Base-by-base conservation (phyloP, 352 stramenopile species). In the Phytophthora aleatoria region DNA sequence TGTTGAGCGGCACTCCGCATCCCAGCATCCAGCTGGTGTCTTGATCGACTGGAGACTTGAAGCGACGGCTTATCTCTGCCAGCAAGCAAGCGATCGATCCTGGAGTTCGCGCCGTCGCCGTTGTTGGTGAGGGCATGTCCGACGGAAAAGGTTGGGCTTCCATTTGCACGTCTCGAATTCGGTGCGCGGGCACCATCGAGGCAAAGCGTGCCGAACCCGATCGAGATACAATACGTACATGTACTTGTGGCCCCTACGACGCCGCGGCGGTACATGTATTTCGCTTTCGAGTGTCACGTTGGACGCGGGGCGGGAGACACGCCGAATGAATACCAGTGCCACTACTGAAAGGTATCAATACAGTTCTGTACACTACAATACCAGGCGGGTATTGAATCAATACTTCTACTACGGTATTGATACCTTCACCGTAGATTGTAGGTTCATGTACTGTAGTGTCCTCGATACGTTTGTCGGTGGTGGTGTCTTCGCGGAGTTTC, bases 21-120 rank as follows among this genome's bases (percentile, higher is more conserved):
- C 63, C 57, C 31, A 55, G 64, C 52, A 15, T 72, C 64, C 64
- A 72, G 45, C 64, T 69, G 64, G 58, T 24, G 30, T 38, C 31
- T 41, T 31, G 31, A 36, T 38, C 48, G 38, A 69, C 47, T 47
- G 51, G 45, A 63, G 59, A 68, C 51, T 72, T 72, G 58, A 68
- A 72, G 58, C 47, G 35, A 9, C 20, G 57, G 13, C 35, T 49
- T 39, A 43, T 67, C 50, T 71, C 57, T 63, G 35, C 50, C 50
- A 39, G 43, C 35, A 41, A 41, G 3, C n/a, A 35, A 33, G 39
- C 3, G 36, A 52, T 42, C 26, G 31, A 57, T 59, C 8, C 33
- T 54, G 3, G 24, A 28, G 42, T 50, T 36, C 26, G 33, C 26
- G 51, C n/a, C 26, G 35, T 36, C 20, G 13, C 38, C 26, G 13